These are phyloP conservation scores for Ceratocystis diversiconidia DNA, from an alignment of 2,329 filamentous ascomycete genomes.

Conservation along the genomic window DNA sequence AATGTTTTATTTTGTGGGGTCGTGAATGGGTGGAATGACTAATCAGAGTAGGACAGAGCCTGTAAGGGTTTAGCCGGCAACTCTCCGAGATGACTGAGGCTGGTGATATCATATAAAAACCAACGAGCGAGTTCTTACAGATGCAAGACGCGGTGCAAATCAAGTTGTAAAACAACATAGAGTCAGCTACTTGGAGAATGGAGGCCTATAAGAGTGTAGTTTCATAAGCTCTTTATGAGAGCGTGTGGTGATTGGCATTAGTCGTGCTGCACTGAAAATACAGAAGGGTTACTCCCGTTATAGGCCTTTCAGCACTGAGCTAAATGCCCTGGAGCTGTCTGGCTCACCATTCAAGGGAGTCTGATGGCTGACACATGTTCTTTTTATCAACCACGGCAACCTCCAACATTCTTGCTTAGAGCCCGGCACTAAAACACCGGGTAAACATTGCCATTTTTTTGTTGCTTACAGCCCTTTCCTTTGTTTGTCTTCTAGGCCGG, in stretches of 20 bases:
- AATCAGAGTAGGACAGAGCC: slow-evolving; percentile 5
- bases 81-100: neutral
- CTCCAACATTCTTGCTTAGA: neutral
- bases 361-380: slow-evolving; percentile 3
- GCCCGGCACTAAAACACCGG: neutral
- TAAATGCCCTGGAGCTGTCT: neutral
- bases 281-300: neutral
- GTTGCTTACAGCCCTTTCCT: neutral
- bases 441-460: neutral
- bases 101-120: neutral
- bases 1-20: slow-evolving; percentile 14
- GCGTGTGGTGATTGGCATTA: neutral
- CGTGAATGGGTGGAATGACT: slow-evolving; percentile 8
- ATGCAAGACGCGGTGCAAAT: neutral
- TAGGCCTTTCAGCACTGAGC: neutral
- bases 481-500: neutral
- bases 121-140: neutral
- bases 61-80: neutral
- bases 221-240: no score
- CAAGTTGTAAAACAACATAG: neutral
- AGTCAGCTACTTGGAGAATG: no score
- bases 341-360: neutral
- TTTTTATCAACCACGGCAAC: neutral
- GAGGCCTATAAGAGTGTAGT: no score
- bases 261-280: neutral